phyloP scores from a whole-genome alignment of 176 grass and related monocot species.

The Hordeum vulgare region DNA sequence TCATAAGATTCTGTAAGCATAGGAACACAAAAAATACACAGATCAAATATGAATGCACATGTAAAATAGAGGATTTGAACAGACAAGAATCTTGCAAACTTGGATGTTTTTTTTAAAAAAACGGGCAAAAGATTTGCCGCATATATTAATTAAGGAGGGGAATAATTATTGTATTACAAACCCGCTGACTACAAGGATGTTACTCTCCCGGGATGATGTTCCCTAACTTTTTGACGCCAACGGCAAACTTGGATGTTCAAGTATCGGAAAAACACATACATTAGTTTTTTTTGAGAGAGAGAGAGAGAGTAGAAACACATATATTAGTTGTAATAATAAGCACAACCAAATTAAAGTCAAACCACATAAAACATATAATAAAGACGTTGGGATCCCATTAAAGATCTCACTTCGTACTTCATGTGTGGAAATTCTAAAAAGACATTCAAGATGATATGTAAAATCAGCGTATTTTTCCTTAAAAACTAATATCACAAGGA shows the following conservation, averaged over 20 bases:
- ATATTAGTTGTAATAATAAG: neutral
- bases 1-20: neutral
- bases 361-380: neutral
- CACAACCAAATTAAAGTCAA: neutral
- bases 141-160: too few relatives aligned
- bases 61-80: neutral
- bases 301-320: too few relatives aligned
- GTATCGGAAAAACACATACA: neutral
- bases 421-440: neutral
- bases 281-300: too few relatives aligned
- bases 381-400: neutral
- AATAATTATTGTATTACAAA: too few relatives aligned
- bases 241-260: neutral
- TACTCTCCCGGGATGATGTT: too few relatives aligned
- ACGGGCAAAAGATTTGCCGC: too few relatives aligned
- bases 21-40: neutral
- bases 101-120: too few relatives aligned
- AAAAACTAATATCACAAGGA: neutral
- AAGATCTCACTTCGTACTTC: neutral
- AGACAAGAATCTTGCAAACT: too few relatives aligned
- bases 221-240: too few relatives aligned
- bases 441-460: neutral
- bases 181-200: too few relatives aligned
- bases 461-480: neutral
- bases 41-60: neutral